A percentile compares a stretch with the other conserved stretches of the same genome.
Conservation (phyloP, 176 grass and related monocot genomes). For the Canna indica region DNA sequence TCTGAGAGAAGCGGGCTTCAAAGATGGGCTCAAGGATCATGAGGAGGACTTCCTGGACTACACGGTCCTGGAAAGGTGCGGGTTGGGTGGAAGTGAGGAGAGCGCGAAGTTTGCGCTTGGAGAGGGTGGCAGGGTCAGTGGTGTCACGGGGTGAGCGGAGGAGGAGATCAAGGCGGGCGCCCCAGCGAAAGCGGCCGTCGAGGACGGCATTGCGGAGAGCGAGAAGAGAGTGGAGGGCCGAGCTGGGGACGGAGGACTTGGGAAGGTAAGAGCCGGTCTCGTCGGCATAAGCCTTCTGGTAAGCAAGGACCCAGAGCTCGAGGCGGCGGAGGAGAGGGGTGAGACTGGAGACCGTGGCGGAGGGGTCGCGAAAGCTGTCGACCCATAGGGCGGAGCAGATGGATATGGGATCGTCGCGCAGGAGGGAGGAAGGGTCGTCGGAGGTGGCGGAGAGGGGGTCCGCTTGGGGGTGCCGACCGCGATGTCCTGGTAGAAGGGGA, state of each 20-base stretch:
- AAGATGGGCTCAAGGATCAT: slow-evolving; percentile 85
- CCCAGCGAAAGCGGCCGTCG: slow-evolving; percentile 80
- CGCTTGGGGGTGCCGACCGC: not conserved
- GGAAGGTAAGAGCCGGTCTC: slow-evolving; percentile 92
- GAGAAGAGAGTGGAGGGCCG: slow-evolving; percentile 56
- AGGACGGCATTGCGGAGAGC: slow-evolving; percentile 78
- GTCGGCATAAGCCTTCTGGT: slow-evolving; percentile 89
- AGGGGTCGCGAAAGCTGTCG: slow-evolving; percentile 53
- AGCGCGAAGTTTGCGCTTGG: slow-evolving; percentile 87
- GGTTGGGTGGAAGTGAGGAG: slow-evolving; percentile 65
- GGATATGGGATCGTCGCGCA: slow-evolving; percentile 68
- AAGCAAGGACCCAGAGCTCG: slow-evolving; percentile 91
- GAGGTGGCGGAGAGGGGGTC: slow-evolving; percentile 2
- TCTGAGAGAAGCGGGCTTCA: slow-evolving; percentile 58
- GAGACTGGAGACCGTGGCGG: slow-evolving; percentile 30
- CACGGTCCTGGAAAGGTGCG: slow-evolving; percentile 69
- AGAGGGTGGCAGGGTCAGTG: slow-evolving; percentile 57
- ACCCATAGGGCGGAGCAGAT: slow-evolving; percentile 70
- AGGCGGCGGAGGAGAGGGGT: slow-evolving; percentile 62
- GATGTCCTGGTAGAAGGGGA: not conserved
- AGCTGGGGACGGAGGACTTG: slow-evolving; percentile 49
- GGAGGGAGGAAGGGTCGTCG: slow-evolving; percentile 60
- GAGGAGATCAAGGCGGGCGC: slow-evolving; percentile 59
- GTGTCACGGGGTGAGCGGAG: slow-evolving; percentile 56
- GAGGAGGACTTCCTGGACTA: slow-evolving; percentile 86